phyloP scores from a whole-genome alignment of 164 flowering plant species.

The Piper longum region DNA sequence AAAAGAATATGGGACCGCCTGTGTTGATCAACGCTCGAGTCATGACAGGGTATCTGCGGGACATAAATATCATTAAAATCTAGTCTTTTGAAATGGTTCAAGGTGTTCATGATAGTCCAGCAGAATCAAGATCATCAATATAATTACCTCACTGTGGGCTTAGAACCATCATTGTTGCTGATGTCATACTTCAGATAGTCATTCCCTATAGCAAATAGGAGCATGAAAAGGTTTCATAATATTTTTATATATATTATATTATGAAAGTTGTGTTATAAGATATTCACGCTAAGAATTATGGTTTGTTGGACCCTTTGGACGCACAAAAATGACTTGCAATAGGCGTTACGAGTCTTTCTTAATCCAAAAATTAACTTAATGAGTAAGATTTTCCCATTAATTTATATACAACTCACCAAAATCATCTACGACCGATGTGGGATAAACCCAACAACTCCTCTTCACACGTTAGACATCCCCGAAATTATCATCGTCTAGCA shows the following conservation, averaged over 20 bases:
- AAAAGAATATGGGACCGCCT: conserved; percentile 51
- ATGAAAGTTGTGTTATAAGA: background rate
- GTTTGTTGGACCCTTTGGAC: too few relatives aligned
- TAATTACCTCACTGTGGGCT: conserved; percentile 26
- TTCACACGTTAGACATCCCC: too few relatives aligned
- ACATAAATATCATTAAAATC: background rate
- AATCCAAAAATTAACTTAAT: too few relatives aligned
- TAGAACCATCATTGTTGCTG: conserved; percentile 25
- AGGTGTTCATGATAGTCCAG: background rate
- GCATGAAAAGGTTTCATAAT: background rate
- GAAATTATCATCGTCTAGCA: too few relatives aligned
- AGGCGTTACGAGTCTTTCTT: too few relatives aligned
- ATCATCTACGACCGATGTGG: too few relatives aligned
- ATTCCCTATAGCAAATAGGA: conserved; percentile 17
- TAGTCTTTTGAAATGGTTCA: background rate
- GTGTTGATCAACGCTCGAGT: conserved; percentile 43
- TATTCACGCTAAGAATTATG: background rate
- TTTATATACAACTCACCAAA: too few relatives aligned
- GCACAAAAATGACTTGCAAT: too few relatives aligned
- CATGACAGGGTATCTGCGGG: conserved; percentile 45
- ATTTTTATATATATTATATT: too few relatives aligned
- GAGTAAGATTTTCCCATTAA: too few relatives aligned
- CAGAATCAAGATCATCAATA: background rate
- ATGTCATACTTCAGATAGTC: conserved; percentile 54
- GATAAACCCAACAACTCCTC: too few relatives aligned